phyloP scores from a whole-genome alignment of 2,329 filamentous ascomycete species.

The Colletotrichum simmondsii region DNA sequence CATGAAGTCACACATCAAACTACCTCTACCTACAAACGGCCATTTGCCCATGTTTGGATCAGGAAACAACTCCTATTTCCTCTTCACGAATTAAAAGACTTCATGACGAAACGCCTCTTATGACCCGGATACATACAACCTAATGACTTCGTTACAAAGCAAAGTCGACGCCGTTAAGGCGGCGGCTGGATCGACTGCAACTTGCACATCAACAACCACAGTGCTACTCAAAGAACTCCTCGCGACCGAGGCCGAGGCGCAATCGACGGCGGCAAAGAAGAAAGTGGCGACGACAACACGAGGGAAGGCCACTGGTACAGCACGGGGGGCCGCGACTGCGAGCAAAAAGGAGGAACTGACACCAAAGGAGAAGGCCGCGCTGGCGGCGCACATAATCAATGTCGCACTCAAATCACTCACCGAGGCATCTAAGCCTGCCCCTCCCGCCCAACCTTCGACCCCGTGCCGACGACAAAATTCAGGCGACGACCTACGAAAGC shows the following conservation, averaged over 20 bases:
- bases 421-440: conserved; percentile 69
- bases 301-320: conserved; percentile 39
- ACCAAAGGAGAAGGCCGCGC: conserved; percentile 69
- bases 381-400: conserved; percentile 82
- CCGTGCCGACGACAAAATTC: conserved; percentile 47
- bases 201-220: conserved; percentile 62
- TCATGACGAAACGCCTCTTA: conserved; percentile 47
- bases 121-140: conserved; percentile 30
- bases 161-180: conserved; percentile 63
- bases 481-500: conserved; percentile 47
- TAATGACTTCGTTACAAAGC: conserved; percentile 56
- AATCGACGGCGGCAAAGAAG: conserved; percentile 25
- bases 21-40: conserved; percentile 24
- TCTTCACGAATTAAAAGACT: background rate
- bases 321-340: conserved; percentile 43
- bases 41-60: conserved; percentile 12
- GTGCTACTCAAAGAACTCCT: conserved; percentile 60
- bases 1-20: conserved; percentile 26
- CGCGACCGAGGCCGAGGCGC: conserved; percentile 43
- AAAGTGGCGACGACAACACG: conserved; percentile 41
- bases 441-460: conserved; percentile 44
- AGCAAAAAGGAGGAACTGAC: conserved; percentile 56
- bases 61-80: background rate
- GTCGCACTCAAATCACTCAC: conserved; percentile 73
- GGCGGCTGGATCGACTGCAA: conserved; percentile 62